Evolutionary conservation across 768 basidiomycete species (phyloP).

Genomic region (Mycena crocata): DNA sequence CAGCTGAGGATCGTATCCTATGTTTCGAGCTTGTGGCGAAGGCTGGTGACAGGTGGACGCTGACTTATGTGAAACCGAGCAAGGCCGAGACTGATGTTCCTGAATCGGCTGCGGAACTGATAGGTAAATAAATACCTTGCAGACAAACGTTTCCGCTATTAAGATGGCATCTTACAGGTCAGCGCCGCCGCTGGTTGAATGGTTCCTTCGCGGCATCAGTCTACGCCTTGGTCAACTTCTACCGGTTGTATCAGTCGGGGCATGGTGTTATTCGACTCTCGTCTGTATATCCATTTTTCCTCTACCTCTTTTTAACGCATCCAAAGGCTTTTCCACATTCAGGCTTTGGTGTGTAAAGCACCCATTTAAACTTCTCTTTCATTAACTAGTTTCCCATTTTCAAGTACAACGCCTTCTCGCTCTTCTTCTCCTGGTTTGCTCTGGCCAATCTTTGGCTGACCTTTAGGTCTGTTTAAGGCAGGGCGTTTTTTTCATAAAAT

Average conservation of each 20-base stretch:
- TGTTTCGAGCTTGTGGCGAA: conserved; percentile 87
- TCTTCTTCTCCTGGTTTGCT: conserved; percentile 94
- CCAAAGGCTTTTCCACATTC: conserved; percentile 94
- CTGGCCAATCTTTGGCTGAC: conserved; percentile 93
- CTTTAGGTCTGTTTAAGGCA: conserved; percentile 53
- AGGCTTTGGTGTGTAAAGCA: conserved; percentile 87
- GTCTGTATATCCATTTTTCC: too few relatives aligned
- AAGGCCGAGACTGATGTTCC: conserved; percentile 85
- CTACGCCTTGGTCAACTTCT: conserved; percentile 93
- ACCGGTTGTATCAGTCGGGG: conserved; percentile 83
- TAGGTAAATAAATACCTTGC: conserved; percentile 79
- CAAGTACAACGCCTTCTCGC: conserved; percentile 87
- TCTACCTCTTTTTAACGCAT: too few relatives aligned
- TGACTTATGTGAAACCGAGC: conserved; percentile 83
- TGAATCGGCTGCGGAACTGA: conserved; percentile 77
- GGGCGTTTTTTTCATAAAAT: neutral
- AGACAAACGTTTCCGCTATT: conserved; percentile 49
- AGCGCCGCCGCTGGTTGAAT: conserved; percentile 83
- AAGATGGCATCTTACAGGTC: conserved; percentile 42
- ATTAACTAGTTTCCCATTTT: too few relatives aligned
- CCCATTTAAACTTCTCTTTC: too few relatives aligned
- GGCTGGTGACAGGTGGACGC: conserved; percentile 71
- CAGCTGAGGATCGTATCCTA: conserved; percentile 83
- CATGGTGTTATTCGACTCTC: conserved; percentile 93
- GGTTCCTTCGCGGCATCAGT: conserved; percentile 81